phyloP scores from a whole-genome alignment of 768 basidiomycete species.

The Suillus paluster region DNA sequence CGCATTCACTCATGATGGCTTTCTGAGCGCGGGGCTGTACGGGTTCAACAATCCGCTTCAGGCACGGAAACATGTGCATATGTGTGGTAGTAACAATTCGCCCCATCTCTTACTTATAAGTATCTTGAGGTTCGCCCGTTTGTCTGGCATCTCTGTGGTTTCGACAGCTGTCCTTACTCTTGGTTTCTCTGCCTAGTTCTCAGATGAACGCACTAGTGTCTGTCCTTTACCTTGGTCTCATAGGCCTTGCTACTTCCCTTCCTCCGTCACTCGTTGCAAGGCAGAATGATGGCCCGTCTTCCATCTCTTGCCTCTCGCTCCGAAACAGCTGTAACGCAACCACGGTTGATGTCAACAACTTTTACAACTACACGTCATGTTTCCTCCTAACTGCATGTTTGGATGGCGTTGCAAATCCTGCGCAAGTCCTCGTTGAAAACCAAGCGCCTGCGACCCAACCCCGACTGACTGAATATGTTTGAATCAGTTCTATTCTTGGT shows the following conservation, averaged over 20 bases:
- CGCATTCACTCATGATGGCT: background rate
- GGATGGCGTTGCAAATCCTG: conserved; percentile 7
- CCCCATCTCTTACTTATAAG: background rate
- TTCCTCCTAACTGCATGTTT: conserved; percentile 24
- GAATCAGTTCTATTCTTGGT: background rate
- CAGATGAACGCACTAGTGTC: background rate
- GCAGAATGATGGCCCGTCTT: conserved; percentile 13
- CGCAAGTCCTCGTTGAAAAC: conserved; percentile 7
- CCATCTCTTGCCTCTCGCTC: conserved; percentile 19
- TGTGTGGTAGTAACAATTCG: background rate
- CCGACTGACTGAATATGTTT: conserved; percentile 20
- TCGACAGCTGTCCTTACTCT: conserved; percentile 1
- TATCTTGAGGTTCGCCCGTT: background rate
- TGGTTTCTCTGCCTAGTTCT: background rate
- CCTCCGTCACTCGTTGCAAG: conserved; percentile 14
- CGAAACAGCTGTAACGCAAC: conserved; percentile 24
- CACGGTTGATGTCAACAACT: conserved; percentile 19
- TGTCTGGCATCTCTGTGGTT: background rate
- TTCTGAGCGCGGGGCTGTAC: background rate
- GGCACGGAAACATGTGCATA: background rate
- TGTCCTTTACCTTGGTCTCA: conserved; percentile 4
- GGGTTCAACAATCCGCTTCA: background rate
- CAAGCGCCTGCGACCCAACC: conserved; percentile 22
- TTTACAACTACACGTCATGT: conserved; percentile 24
- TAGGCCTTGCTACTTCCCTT: conserved; percentile 12